Conservation (phyloP, 1,139 yeast genomes). For the Eremothecium cymbalariae region DNA sequence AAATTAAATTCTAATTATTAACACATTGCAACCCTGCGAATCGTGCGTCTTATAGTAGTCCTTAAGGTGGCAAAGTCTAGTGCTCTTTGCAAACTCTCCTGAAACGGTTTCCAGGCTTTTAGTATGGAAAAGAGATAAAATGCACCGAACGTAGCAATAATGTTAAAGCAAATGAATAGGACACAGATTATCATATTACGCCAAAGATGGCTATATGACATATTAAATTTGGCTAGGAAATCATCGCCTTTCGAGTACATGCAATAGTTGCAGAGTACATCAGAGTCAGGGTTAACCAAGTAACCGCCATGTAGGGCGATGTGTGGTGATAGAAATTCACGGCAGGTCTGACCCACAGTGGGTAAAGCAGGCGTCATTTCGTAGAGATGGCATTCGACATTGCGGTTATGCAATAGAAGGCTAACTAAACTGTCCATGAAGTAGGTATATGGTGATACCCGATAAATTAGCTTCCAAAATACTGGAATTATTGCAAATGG, state of each 20-base stretch:
- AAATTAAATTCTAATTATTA: too few species aligned
- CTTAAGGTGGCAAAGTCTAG: too few species aligned
- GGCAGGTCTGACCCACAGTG: neutral
- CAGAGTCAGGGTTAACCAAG: neutral
- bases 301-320: neutral
- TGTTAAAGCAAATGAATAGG: neutral
- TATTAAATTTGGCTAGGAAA: neutral
- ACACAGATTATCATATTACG: neutral
- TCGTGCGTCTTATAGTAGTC: too few species aligned
- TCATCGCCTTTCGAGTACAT: neutral
- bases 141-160: neutral
- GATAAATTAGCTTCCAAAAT: slow-evolving; percentile 62
- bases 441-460: slow-evolving; percentile 61
- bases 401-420: neutral
- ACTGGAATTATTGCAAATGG: slow-evolving; percentile 46
- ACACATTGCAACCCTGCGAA: too few species aligned
- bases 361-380: neutral
- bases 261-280: neutral
- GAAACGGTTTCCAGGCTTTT: too few species aligned
- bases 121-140: neutral
- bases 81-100: too few species aligned
- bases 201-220: neutral
- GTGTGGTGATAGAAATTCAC: neutral
- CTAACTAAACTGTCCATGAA: slow-evolving; percentile 48
- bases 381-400: neutral